Percentiles rank a stretch among this genome's conserved stretches.
Evolutionary conservation across 2,329 filamentous ascomycete species (phyloP).

Genomic region (Venturia carpophila): DNA sequence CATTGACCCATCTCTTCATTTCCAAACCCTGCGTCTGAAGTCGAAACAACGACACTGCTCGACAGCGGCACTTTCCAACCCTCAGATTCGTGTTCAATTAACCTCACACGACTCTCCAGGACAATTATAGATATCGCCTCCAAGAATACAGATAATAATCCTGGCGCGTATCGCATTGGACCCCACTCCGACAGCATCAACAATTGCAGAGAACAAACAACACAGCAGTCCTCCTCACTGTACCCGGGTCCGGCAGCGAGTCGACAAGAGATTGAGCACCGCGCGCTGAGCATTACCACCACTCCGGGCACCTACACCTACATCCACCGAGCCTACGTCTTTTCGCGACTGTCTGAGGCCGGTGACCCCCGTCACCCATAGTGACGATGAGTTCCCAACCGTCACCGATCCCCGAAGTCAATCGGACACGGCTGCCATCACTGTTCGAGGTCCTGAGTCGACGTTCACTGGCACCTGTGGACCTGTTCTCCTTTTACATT

Average conservation of each 20-base stretch:
- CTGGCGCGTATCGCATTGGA: not conserved
- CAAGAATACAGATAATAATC: not conserved
- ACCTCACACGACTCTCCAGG: not conserved
- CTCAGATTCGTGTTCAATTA: not conserved
- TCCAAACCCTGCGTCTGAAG: not conserved
- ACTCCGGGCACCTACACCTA: not conserved
- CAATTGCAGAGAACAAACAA: not conserved
- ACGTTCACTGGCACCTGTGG: conserved; percentile 88
- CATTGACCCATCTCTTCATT: not conserved
- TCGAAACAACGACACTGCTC: not conserved
- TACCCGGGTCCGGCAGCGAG: not conserved
- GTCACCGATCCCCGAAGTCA: conserved; percentile 22
- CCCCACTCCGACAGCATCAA: not conserved
- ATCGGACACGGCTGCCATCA: conserved; percentile 80
- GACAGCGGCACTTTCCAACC: not conserved
- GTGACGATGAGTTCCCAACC: conserved; percentile 24
- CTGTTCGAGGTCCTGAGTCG: conserved; percentile 93
- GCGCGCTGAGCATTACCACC: not conserved
- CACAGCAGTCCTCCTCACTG: not conserved
- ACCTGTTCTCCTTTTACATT: conserved; percentile 98
- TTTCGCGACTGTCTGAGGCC: not conserved
- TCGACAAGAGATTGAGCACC: not conserved
- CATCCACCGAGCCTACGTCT: not conserved
- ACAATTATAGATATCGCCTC: not conserved
- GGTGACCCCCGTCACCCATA: not conserved